These are phyloP conservation scores for Ganoderma sinense DNA, from an alignment of 1,284 basidiomycete genomes.

Conservation along the genomic window DNA sequence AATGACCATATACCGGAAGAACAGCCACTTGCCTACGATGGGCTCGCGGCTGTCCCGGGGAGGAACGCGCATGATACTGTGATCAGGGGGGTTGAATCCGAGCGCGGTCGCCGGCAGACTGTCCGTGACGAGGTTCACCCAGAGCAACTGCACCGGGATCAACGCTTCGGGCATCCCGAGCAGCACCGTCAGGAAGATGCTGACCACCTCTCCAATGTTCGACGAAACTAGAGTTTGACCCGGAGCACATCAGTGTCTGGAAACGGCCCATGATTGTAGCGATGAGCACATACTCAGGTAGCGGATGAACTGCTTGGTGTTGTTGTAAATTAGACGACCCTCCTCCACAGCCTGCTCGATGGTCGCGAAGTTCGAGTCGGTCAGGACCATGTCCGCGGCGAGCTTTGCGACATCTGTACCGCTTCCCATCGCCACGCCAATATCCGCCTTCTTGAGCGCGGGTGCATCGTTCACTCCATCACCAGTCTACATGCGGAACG, in stretches of 20 bases:
- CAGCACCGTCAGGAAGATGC: constrained; percentile 96
- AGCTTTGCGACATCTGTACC: constrained; percentile 99
- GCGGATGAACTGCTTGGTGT: constrained; percentile 98
- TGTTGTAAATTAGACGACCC: constrained; percentile 97
- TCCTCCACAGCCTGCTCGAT: constrained; percentile 97
- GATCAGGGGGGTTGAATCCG: constrained; percentile 97
- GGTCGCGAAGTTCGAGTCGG: constrained; percentile 90
- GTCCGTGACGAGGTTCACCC: constrained; percentile 97
- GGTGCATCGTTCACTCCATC: constrained; percentile 98
- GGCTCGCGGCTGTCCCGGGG: constrained; percentile 91
- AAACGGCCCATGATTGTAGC: not conserved
- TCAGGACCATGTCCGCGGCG: constrained; percentile 96
- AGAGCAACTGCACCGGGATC: constrained; percentile 96
- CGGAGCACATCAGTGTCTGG: not conserved
- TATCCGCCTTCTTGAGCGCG: constrained; percentile 96
- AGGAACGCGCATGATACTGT: constrained; percentile 94
- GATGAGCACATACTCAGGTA: constrained; percentile 73
- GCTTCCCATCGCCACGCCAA: constrained; percentile 99
- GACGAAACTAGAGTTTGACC: constrained; percentile 81
- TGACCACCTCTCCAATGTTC: constrained; percentile 98
- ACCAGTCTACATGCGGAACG: constrained; percentile 64
- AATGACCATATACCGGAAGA: constrained; percentile 94
- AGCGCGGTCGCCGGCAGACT: constrained; percentile 98
- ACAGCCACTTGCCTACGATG: constrained; percentile 92
- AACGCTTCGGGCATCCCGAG: constrained; percentile 98